Conservation (phyloP, 371 early-diverging fungal genomes). For the Mortierella sp. region DNA sequence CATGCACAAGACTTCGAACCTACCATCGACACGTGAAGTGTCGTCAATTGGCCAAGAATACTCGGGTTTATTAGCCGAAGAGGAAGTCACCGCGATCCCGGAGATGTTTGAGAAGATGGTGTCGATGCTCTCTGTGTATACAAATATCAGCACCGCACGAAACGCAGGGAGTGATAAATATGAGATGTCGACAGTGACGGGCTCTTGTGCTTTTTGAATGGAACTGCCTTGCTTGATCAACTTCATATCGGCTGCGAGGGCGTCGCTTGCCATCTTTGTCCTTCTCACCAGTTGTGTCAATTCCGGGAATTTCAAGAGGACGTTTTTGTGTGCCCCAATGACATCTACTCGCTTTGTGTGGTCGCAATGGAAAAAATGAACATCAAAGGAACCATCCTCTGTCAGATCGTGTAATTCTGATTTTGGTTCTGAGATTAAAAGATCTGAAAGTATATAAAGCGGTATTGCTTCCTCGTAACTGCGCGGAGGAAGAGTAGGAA, state of each 20-base stretch:
- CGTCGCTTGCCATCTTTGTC: not conserved
- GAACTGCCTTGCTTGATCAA: not conserved
- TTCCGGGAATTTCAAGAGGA: not conserved
- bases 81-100: not conserved
- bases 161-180: slow-evolving; percentile 2
- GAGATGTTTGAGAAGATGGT: not conserved
- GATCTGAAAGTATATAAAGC: not conserved
- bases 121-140: slow-evolving; percentile 3
- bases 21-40: not conserved
- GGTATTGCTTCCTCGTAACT: not conserved
- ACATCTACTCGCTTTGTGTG: not conserved
- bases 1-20: not conserved
- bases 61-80: not conserved
- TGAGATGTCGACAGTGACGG: slow-evolving; percentile 13
- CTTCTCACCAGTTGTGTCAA: not conserved
- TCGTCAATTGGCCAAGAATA: not conserved
- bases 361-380: slow-evolving; percentile 12
- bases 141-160: not conserved
- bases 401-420: not conserved
- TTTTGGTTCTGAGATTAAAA: not conserved
- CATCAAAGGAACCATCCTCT: not conserved
- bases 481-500: not conserved
- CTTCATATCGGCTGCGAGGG: not conserved
- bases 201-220: not conserved
- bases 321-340: not conserved